A percentile compares a stretch with the other conserved stretches of the same genome.
Evolutionary conservation across 1,284 basidiomycete species (phyloP).

Genomic region (Amylostereum areolatum): DNA sequence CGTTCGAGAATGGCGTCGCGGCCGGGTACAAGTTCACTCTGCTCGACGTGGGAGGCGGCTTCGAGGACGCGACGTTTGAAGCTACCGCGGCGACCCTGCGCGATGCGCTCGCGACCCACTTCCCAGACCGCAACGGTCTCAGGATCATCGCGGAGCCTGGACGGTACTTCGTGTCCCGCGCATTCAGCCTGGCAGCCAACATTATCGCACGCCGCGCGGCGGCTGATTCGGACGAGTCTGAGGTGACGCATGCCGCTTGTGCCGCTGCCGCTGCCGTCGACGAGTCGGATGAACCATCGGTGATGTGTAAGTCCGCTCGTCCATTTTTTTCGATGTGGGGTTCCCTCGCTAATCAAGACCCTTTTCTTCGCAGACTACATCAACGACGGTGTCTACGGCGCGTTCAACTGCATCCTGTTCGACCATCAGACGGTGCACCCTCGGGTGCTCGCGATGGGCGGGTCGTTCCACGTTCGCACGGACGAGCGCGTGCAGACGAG

Average conservation of each 20-base stretch:
- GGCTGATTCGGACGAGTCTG: slow-evolving; percentile 23
- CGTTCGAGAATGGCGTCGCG: slow-evolving; percentile 85
- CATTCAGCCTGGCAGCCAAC: slow-evolving; percentile 91
- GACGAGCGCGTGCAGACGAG: slow-evolving; percentile 40
- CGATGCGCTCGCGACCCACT: slow-evolving; percentile 73
- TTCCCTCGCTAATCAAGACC: slow-evolving; percentile 9
- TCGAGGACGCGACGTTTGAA: slow-evolving; percentile 88
- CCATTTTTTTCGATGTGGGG: slow-evolving; percentile 9
- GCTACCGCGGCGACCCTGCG: slow-evolving; percentile 71
- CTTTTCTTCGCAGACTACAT: slow-evolving; percentile 71
- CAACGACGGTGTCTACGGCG: slow-evolving; percentile 97
- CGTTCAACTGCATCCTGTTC: slow-evolving; percentile 91
- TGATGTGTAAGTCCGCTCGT: slow-evolving; percentile 69
- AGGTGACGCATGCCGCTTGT: slow-evolving; percentile 24
- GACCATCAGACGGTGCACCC: slow-evolving; percentile 74
- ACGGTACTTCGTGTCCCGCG: slow-evolving; percentile 88
- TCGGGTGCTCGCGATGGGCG: slow-evolving; percentile 48
- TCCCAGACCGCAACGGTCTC: slow-evolving; percentile 75
- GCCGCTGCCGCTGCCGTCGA: slow-evolving; percentile 20
- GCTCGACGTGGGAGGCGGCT: slow-evolving; percentile 94
- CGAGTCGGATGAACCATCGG: slow-evolving; percentile 49
- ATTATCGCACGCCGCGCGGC: slow-evolving; percentile 86
- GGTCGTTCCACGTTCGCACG: slow-evolving; percentile 38
- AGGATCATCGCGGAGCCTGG: slow-evolving; percentile 96
- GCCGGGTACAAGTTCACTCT: slow-evolving; percentile 82